Base-by-base conservation (phyloP, 306 rosid species). In the Phaseolus lunatus region DNA sequence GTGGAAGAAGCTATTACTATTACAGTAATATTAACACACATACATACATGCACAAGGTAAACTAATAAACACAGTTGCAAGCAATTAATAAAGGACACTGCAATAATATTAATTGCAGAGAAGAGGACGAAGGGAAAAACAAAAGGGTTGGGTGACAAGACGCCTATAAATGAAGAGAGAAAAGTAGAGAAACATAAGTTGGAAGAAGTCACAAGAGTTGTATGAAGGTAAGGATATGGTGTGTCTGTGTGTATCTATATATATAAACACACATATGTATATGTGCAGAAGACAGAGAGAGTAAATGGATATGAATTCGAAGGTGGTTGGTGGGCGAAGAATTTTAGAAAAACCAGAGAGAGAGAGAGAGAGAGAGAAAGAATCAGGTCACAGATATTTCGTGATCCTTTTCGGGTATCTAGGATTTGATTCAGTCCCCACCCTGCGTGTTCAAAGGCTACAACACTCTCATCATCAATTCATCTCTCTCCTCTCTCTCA, bases 371-470 rank as follows among this genome's bases (percentile, higher is more conserved):
- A 41, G 48, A 43, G 48, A 31, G 35, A 84, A 82, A 31, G 35
- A 84, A 82, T 80, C 76, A 57, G 19, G 86, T 81, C 90, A 88
- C 93, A 89, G 89, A 91, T 91, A 73, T 89, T 77, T 74, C 83
- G 97, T 84, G 97, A 93, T 93, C 95, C 89, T 93, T 91, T 83
- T 87, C 22, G 96, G 93, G 86, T 82, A 77, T 83, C 84, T 81
- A 76, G 89, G 91, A 88, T 93, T 88, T 88, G 93, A 85, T 88
- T 83, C 93, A 84, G 88, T 89, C 87, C 76, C 82, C 72, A 69
- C 83, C 57, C 6, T 33, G 48, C 54, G 47, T 47, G 43, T 50
- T 66, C 49, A 29, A 57, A 27, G 12, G 12, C 41, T 37, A 43
- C 80, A 45, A 18, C 19, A 24, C 45, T 74, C 24, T 77, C 72